Conservation (phyloP, 148 eudicot genomes). For the Rhododendron griersonianum region DNA sequence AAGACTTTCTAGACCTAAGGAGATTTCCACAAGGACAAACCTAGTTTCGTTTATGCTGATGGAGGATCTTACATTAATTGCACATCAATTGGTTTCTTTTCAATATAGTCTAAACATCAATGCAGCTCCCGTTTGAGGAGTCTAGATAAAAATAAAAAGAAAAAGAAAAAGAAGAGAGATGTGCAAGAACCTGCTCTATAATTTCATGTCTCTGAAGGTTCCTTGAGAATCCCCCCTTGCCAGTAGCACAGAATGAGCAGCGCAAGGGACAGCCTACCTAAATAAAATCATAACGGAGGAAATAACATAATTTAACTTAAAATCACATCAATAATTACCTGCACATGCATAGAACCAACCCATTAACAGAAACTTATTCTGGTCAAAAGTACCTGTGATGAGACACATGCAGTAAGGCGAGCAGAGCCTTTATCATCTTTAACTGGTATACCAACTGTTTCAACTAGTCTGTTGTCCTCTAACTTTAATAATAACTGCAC, state of each 20-base stretch:
- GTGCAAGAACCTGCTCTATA: conserved; percentile 79
- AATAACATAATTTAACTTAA: background rate
- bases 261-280: conserved; percentile 98
- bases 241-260: conserved; percentile 98
- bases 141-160: background rate
- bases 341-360: background rate
- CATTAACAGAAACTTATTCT: background rate
- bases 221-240: conserved; percentile 96
- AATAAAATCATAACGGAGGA: conserved; percentile 6
- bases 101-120: background rate
- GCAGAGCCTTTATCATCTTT: conserved; percentile 77
- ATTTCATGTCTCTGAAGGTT: conserved; percentile 92
- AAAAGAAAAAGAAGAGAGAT: background rate
- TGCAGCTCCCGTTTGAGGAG: background rate
- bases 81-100: background rate
- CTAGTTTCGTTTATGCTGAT: background rate
- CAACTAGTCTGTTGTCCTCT: conserved; percentile 84
- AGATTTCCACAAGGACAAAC: background rate
- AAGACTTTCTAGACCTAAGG: background rate
- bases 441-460: conserved; percentile 98
- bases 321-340: background rate
- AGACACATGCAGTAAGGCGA: conserved; percentile 95
- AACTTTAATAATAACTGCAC: conserved; percentile 76
- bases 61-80: background rate
- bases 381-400: conserved; percentile 75